Evolutionary conservation across 768 basidiomycete species (phyloP), one percentile per base, ranked within the genome.

Genomic region (Xanthoconium purpureum): DNA sequence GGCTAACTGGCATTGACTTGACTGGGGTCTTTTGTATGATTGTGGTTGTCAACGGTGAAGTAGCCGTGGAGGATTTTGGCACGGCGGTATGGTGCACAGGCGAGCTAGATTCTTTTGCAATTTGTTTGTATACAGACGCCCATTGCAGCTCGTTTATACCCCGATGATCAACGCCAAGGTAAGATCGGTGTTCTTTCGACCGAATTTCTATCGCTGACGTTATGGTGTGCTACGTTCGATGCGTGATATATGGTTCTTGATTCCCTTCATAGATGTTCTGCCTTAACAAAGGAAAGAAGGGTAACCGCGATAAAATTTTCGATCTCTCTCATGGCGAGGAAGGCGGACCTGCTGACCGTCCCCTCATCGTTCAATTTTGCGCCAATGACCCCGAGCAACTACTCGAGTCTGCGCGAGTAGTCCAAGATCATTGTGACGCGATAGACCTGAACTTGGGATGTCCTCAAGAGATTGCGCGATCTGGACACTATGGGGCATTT

Each of bases 111-210:
- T 3, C 24, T 3, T 11, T 10, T 20, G 14, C 15, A 20, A 20
- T 10, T 35, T 28, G 13, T 18, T 5, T 12, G 17, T 13, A 20
- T 35, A 28, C n/a, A 13, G n/a, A 55, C 18, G 4, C 35, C 3
- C 10, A 12, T 35, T 17, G 44, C 65, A 94, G 84, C 80, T 98
- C 20, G 81, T 84, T n/a, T 98, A 97, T 68, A 94, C 95, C 0
- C 97, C 97, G 17, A 99, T 99, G 97, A 97, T 99, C 65, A 92
- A 96, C 59, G 92, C 94, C 57, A 94, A 91, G 75, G 88, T 88
- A 47, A 29, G 65, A 56, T 43, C 36, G 13, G 5, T 24, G 14
- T 20, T 48, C 24, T 39, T 48, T 51, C 36, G 33, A 36, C 33
- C 20, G 24, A 32, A 17, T n/a, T 5, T 35, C 48, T 29, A 35